Base-by-base conservation (phyloP, 257 asterid genomes). In the Scutellaria barbata region DNA sequence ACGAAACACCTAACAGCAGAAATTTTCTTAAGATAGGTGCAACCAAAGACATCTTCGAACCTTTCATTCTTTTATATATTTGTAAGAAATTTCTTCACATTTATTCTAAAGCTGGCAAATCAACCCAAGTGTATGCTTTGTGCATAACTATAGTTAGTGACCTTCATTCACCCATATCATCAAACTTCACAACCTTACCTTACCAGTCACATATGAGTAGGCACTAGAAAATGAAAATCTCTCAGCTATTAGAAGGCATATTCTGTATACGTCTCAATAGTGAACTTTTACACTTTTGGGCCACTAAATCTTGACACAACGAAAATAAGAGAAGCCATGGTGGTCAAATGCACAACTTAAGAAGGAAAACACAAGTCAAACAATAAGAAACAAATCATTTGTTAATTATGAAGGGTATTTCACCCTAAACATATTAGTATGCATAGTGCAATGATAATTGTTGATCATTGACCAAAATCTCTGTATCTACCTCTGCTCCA, bases 371-470 rank as follows among this genome's bases (percentile, higher is more conserved):
- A 2, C 11, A n/a, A 56, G 62, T 40, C n/a, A 33, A 43, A 45
- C 5, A 8, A 40, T 22, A 3, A 18, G 20, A 35, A n/a, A 7
- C 11, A 59, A 25, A 51, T 25, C 45, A 39, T 17, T 37, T 6
- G 33, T 42, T 40, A 66, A 20, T 10, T 10, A 45, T 46, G 41
- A 8, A 50, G 59, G 48, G 65, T 30, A 55, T 39, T 65, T 50
- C 66, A 67, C 66, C 78, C 72, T 41, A 41, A 51, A 57, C 25
- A 65, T 62, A 72, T 37, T 35, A 37, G 64, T 63, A 8, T 5
- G 72, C 60, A 42, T 18, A 20, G 51, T n/a, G n/a, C n/a, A n/a
- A n/a, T n/a, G n/a, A n/a, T 54, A 22, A 64, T 69, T 17, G 47
- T 53, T 67, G 25, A 20, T 11, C 54, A 52, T 46, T 60, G 70